These are phyloP conservation scores for Cryptococcus jaspeensis DNA, from an alignment of 1,284 basidiomycete genomes.

Conservation along the genomic window DNA sequence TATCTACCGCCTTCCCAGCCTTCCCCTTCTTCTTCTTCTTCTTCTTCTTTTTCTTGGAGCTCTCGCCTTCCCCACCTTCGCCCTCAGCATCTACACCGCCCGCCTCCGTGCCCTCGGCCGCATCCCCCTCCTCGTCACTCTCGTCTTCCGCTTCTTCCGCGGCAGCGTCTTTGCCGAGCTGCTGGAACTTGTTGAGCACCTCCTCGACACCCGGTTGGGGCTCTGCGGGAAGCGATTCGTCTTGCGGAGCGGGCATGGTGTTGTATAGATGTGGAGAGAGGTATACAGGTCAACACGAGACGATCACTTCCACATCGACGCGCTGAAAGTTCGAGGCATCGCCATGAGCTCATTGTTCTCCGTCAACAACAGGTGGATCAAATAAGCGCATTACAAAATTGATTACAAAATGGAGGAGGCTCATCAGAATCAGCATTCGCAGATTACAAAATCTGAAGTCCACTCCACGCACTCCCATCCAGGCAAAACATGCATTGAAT, in stretches of 20 bases:
- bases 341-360: too few species aligned
- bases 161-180: constrained; percentile 26
- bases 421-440: too few species aligned
- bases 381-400: too few species aligned
- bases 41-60: constrained; percentile 45
- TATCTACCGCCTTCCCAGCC: constrained; percentile 46
- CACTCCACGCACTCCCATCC: too few species aligned
- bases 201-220: constrained; percentile 21
- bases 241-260: constrained; percentile 30
- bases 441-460: too few species aligned
- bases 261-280: too few species aligned
- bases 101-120: constrained; percentile 23
- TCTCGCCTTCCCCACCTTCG: constrained; percentile 21
- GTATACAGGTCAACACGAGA: too few species aligned
- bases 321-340: too few species aligned
- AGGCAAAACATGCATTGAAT: too few species aligned
- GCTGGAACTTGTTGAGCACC: constrained; percentile 37
- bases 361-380: too few species aligned
- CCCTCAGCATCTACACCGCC: constrained; percentile 15
- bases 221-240: constrained; percentile 24
- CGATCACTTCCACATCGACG: too few species aligned
- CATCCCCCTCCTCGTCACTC: constrained; percentile 30
- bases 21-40: constrained; percentile 51
- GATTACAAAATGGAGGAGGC: too few species aligned
- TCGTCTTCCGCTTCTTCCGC: constrained; percentile 25